Percentiles rank a stretch among this genome's conserved stretches.
These are phyloP conservation scores for Cucurbita argyrosperma DNA, from an alignment of 306 rosid species.

Conservation along the genomic window DNA sequence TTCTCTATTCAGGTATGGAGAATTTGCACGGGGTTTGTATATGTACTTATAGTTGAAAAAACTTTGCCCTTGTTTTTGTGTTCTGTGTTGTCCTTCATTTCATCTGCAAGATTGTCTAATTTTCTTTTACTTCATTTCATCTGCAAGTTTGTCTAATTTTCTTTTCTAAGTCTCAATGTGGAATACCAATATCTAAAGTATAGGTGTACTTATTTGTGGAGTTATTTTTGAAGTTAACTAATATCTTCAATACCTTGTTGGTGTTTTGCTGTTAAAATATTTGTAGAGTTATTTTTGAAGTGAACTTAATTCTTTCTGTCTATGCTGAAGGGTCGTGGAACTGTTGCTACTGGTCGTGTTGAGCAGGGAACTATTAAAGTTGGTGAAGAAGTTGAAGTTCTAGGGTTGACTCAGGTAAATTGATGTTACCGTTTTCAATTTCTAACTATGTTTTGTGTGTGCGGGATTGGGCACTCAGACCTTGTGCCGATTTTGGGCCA, in stretches of 20 bases:
- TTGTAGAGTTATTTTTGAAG: not conserved
- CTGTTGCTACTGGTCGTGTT: conserved; percentile 95
- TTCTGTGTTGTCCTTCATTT: not conserved
- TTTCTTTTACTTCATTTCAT: not conserved
- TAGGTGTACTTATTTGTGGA: not conserved
- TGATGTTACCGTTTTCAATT: not conserved
- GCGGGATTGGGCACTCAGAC: not conserved
- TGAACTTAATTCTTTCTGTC: not conserved
- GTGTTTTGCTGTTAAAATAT: not conserved
- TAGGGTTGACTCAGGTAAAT: conserved; percentile 81
- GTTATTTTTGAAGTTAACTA: not conserved
- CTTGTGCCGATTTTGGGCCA: not conserved
- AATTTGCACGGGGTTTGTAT: not conserved
- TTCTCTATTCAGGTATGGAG: conserved; percentile 76
- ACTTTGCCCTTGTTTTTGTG: not conserved
- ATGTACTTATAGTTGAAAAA: not conserved
- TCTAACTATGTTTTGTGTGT: not conserved
- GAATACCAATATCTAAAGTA: not conserved
- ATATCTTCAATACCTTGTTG: not conserved
- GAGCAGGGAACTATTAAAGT: conserved; percentile 87
- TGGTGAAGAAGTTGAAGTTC: conserved; percentile 91
- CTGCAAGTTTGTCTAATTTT: not conserved
- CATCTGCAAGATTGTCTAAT: not conserved
- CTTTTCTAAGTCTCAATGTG: not conserved
- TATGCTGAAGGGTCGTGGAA: conserved; percentile 83